Evolutionary conservation across 164 flowering plant genomes (phyloP).

Genomic region (Paratinospora sagittata): DNA sequence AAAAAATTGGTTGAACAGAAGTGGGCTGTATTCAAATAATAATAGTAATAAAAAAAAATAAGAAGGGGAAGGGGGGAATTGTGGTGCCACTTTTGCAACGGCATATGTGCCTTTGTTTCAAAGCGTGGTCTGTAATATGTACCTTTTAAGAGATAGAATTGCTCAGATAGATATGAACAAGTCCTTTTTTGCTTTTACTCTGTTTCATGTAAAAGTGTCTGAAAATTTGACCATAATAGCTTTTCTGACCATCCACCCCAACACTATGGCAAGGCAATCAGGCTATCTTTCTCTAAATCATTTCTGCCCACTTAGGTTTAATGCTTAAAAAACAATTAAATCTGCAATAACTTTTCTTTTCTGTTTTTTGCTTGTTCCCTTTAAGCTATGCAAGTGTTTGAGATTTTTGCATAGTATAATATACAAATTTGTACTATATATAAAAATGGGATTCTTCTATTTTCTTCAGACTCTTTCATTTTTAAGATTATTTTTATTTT

Average conservation of each 20-base stretch:
- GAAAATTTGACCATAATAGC: background rate
- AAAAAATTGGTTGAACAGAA: background rate
- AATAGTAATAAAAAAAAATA: background rate
- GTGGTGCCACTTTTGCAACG: background rate
- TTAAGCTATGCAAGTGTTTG: too few relatives aligned
- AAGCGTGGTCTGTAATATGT: background rate
- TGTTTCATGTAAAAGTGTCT: slow-evolving; percentile 2
- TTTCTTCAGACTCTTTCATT: too few relatives aligned
- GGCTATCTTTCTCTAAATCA: background rate
- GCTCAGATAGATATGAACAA: background rate
- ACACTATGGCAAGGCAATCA: background rate
- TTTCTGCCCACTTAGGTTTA: background rate
- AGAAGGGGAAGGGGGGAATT: background rate
- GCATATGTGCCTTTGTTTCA: background rate
- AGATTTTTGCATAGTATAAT: background rate
- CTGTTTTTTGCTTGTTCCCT: too few relatives aligned
- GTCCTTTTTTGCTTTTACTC: slow-evolving; percentile 2
- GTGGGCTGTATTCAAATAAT: background rate
- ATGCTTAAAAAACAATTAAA: background rate
- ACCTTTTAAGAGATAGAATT: background rate
- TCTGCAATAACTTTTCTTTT: too few relatives aligned
- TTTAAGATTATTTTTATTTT: too few relatives aligned
- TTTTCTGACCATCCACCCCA: slow-evolving; percentile 2
- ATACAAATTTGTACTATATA: too few relatives aligned
- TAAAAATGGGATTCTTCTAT: too few relatives aligned